Evolutionary conservation across 164 flowering plant genomes (phyloP), one percentile per base, ranked within the genome.

Genomic region (Nymphaea colorata): DNA sequence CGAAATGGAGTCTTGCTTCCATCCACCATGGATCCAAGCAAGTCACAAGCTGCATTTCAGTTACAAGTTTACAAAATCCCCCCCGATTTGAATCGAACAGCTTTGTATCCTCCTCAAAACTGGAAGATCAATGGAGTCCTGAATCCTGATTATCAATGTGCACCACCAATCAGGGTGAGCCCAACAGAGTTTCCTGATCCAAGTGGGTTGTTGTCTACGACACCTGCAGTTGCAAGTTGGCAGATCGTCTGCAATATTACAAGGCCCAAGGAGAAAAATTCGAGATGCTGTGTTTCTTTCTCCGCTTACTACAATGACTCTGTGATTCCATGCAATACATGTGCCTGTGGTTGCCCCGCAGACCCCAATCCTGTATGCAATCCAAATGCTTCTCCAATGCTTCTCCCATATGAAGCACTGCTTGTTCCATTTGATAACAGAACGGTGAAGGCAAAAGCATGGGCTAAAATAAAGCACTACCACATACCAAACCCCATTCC

Each of bases 221-320:
- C 47, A 3, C 15, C 71, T 0, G 87, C 93, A 0, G 44, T 88
- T 1, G 93, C 97, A 0, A 87, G 81, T 60, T 91, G 93, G 92
- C 88, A 86, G 62, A 80, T 88, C 0, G 82, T 79, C 4, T 91
- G 95, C 81, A 91, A 91, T 81, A 87, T 91, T 2, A 84, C 93
- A 6, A 44, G 69, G 5, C 87, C 91, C 0, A 82, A 86, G 75
- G 59, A 44, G 15, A 72, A 64, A 69, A 65, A 74, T 3, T 51
- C 85, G 3, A 64, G 77, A 14, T 87, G 94, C 63, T 90, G 97
- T 43, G 90, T 88, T 47, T 87, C 97, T 5, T 90, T 78, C 72
- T 88, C 94, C 0, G 89, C 91, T 41, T 90, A 73, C 77, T 90
- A 86, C 77, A 84, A 83, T 45, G 85, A 82, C n/a, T 82, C 89